A percentile compares a stretch with the other conserved stretches of the same genome.
Conservation (phyloP, 116 monocot genomes). For the Papilionanthe hybrid region DNA sequence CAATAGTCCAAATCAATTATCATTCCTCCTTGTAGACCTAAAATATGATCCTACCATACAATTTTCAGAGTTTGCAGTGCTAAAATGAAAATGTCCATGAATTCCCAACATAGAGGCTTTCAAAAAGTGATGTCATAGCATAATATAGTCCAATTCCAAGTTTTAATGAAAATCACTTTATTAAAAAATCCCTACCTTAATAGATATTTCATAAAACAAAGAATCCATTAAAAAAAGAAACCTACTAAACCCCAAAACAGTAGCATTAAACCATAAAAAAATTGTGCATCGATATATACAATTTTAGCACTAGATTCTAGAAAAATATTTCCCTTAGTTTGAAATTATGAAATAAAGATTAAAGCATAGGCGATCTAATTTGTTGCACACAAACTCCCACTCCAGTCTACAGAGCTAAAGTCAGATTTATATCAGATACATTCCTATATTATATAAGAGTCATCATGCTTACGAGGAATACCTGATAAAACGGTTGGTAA, state of each 20-base stretch:
- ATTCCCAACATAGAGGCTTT: not conserved
- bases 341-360: not conserved
- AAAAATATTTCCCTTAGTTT: not conserved
- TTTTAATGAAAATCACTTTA: not conserved
- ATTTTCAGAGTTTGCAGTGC: not conserved
- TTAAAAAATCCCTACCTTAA: not conserved
- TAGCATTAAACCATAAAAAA: not conserved
- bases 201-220: not conserved
- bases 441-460: not conserved
- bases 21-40: not conserved
- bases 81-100: not conserved
- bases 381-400: not conserved
- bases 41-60: not conserved
- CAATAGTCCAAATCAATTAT: not conserved
- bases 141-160: not conserved
- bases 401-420: not conserved
- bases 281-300: not conserved
- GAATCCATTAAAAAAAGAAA: not conserved
- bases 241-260: not conserved
- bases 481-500: slow-evolving; percentile 97
- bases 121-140: not conserved
- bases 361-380: not conserved
- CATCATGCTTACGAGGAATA: not conserved
- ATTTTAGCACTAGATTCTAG: not conserved
- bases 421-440: not conserved